These are phyloP conservation scores for Lactarius sp. DNA, from an alignment of 768 basidiomycete species.

Conservation along the genomic window DNA sequence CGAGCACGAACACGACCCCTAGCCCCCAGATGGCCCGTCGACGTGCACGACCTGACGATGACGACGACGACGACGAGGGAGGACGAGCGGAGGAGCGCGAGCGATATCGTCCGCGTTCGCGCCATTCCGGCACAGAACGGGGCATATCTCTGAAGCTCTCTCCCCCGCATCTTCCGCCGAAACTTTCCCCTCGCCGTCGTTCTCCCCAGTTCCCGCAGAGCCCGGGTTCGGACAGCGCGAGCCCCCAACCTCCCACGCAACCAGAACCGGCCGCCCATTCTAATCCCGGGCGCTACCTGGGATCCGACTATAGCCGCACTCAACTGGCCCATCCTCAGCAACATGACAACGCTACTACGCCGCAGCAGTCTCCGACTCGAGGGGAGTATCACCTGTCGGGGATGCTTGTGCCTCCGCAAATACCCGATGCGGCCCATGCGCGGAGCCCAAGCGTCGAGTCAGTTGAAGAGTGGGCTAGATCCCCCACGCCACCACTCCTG, in stretches of 20 bases:
- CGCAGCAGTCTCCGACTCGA: neutral
- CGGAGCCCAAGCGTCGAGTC: slow-evolving; percentile 13
- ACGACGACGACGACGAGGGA: neutral
- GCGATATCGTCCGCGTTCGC: slow-evolving; percentile 18
- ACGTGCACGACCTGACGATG: slow-evolving; percentile 6
- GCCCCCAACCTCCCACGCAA: neutral
- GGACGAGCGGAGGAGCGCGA: neutral
- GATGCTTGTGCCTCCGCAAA: neutral
- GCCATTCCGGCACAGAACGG: neutral
- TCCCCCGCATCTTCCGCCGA: neutral
- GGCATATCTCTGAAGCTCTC: neutral
- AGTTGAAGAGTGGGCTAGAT: neutral
- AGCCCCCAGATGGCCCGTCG: slow-evolving; percentile 1
- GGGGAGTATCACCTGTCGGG: neutral
- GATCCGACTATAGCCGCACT: neutral
- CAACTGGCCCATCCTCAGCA: neutral
- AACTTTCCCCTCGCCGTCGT: neutral
- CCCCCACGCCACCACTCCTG: neutral
- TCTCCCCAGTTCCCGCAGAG: neutral
- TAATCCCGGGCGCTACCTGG: neutral
- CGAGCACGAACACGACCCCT: neutral
- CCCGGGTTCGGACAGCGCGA: neutral
- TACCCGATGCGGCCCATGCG: neutral
- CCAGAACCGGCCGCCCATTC: neutral
- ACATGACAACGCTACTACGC: neutral